Conservation (phyloP, 176 grass and related monocot species). For the Elaeis guineensis region DNA sequence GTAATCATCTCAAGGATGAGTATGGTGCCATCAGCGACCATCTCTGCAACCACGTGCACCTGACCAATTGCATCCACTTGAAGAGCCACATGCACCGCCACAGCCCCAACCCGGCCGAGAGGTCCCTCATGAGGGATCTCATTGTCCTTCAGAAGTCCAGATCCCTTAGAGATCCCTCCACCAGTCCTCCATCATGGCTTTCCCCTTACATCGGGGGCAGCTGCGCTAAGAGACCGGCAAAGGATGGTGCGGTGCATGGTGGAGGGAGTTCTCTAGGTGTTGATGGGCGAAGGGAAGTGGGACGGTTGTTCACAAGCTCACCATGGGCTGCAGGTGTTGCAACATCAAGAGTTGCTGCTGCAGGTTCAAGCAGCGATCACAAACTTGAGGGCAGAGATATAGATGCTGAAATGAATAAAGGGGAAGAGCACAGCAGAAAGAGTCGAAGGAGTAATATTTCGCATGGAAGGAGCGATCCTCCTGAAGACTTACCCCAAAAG, state of each 20-base stretch:
- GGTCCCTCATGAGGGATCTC: slow-evolving; percentile 72
- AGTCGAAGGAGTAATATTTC: background rate
- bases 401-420: background rate
- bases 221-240: slow-evolving; percentile 3
- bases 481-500: background rate
- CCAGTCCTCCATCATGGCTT: slow-evolving; percentile 45
- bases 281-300: background rate
- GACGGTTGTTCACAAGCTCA: slow-evolving; percentile 3
- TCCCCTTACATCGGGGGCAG: slow-evolving; percentile 6
- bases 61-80: slow-evolving; percentile 82
- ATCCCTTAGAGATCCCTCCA: slow-evolving; percentile 73
- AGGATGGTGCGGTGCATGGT: slow-evolving; percentile 8
- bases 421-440: background rate
- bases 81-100: slow-evolving; percentile 50
- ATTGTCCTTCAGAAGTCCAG: slow-evolving; percentile 68
- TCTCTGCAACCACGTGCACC: slow-evolving; percentile 57
- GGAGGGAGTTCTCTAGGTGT: slow-evolving; percentile 4
- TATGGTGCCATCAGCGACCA: slow-evolving; percentile 30
- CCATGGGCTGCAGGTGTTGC: background rate
- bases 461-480: background rate
- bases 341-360: slow-evolving; percentile 1
- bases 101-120: slow-evolving; percentile 33
- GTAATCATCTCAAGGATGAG: slow-evolving; percentile 4
- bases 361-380: background rate
- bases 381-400: background rate